phyloP scores from a whole-genome alignment of 768 basidiomycete genomes.

The Hypholoma sublateritium region DNA sequence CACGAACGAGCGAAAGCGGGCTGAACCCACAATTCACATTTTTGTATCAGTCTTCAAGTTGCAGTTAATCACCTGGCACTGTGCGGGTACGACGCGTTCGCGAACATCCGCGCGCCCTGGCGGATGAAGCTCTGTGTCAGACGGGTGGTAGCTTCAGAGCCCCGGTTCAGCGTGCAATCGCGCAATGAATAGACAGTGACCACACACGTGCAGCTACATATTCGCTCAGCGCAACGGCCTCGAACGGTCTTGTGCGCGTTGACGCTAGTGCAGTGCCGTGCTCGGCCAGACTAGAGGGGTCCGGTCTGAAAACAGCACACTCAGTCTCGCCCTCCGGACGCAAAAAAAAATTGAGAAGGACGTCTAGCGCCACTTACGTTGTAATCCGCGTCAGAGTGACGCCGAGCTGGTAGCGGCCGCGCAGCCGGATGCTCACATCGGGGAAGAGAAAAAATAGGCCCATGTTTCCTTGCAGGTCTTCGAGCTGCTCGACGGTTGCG shows the following conservation, averaged over 20 bases:
- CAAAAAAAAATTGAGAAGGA: neutral
- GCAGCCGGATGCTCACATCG: conserved; percentile 82
- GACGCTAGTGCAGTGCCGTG: conserved; percentile 70
- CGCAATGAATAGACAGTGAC: conserved; percentile 11
- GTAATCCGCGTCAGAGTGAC: conserved; percentile 74
- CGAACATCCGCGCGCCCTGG: conserved; percentile 53
- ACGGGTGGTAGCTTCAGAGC: conserved; percentile 42
- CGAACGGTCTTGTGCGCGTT: conserved; percentile 73
- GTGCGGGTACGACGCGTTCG: conserved; percentile 22
- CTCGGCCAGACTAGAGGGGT: conserved; percentile 53
- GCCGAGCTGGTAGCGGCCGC: conserved; percentile 74
- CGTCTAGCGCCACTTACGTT: conserved; percentile 50
- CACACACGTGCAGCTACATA: conserved; percentile 81
- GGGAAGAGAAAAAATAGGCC: conserved; percentile 91
- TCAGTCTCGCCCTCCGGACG: neutral
- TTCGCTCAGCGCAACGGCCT: conserved; percentile 68
- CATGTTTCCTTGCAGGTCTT: conserved; percentile 76
- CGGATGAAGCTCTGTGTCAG: conserved; percentile 53
- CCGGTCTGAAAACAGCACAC: conserved; percentile 26
- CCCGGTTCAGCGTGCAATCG: conserved; percentile 10
- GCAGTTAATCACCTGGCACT: neutral
- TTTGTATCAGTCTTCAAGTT: too few relatives aligned
- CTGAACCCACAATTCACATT: too few relatives aligned
- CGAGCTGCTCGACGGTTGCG: conserved; percentile 75
- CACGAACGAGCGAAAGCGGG: too few relatives aligned